Evolutionary conservation across 164 flowering plant genomes (phyloP).

Genomic region (Stephania japonica): DNA sequence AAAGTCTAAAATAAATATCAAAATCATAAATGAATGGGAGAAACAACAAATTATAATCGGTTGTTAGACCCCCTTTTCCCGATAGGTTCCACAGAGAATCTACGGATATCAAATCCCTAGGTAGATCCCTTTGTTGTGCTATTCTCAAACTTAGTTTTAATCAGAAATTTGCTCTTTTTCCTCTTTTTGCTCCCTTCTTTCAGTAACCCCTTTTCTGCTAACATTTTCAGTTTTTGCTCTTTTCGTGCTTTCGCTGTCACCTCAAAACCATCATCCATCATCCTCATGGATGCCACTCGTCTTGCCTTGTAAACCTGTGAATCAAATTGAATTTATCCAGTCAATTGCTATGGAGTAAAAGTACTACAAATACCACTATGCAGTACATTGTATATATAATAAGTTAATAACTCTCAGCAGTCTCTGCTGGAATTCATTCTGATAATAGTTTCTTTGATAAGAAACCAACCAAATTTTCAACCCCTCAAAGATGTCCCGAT

Average conservation of each 20-base stretch:
- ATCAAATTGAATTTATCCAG: not conserved
- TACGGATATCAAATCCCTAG: not conserved
- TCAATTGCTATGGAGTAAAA: not conserved
- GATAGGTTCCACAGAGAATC: not conserved
- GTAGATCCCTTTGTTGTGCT: not conserved
- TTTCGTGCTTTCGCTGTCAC: slow-evolving; percentile 62
- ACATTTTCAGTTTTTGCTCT: slow-evolving; percentile 53
- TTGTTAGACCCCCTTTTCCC: not conserved
- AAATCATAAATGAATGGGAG: not conserved
- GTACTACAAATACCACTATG: not conserved
- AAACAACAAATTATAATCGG: not conserved
- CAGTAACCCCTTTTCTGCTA: slow-evolving; percentile 56
- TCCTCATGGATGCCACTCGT: slow-evolving; percentile 72
- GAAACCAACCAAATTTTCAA: too few species aligned
- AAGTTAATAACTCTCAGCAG: too few species aligned
- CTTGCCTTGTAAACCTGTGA: slow-evolving; percentile 74
- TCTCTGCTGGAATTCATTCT: too few species aligned
- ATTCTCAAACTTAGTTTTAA: not conserved
- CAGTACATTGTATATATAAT: not conserved
- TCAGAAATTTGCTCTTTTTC: slow-evolving; percentile 18
- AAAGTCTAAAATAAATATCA: not conserved
- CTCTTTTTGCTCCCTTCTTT: slow-evolving; percentile 38
- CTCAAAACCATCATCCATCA: slow-evolving; percentile 87
- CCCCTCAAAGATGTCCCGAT: too few species aligned
- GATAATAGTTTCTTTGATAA: too few species aligned